Percentiles rank a stretch among this genome's conserved stretches.
Evolutionary conservation across 1,284 basidiomycete species (phyloP).

Genomic region (Schizopora paradoxa): DNA sequence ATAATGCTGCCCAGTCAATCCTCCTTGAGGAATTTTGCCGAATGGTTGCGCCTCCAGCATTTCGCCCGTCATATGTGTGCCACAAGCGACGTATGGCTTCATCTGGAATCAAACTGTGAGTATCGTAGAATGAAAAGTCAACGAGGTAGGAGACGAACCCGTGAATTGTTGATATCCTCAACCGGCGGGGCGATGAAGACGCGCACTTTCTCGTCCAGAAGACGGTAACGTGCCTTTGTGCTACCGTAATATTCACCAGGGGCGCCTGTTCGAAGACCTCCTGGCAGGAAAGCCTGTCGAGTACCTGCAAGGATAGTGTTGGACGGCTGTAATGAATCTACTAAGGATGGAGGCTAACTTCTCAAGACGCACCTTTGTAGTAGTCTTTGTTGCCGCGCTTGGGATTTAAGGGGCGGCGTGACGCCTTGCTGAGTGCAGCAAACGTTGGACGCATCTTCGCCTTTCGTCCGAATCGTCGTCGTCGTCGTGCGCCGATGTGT

Average conservation of each 20-base stretch:
- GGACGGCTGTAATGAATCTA: not conserved
- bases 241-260: slow-evolving; percentile 76
- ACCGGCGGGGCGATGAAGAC: slow-evolving; percentile 78
- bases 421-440: slow-evolving; percentile 70
- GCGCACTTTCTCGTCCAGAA: slow-evolving; percentile 78
- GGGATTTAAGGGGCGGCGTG: slow-evolving; percentile 70
- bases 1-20: slow-evolving; percentile 14
- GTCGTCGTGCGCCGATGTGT: not conserved
- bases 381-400: slow-evolving; percentile 90
- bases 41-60: slow-evolving; percentile 13
- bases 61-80: slow-evolving; percentile 9
- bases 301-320: slow-evolving; percentile 48
- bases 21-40: slow-evolving; percentile 7
- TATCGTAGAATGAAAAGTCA: not conserved
- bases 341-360: not conserved
- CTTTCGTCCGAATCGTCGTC: too few relatives aligned
- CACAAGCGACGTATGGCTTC: slow-evolving; percentile 38
- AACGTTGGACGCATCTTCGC: slow-evolving; percentile 62
- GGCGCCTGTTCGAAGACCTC: slow-evolving; percentile 81
- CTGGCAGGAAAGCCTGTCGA: slow-evolving; percentile 74
- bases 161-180: slow-evolving; percentile 54
- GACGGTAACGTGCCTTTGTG: slow-evolving; percentile 72
- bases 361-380: slow-evolving; percentile 71
- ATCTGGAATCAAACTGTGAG: slow-evolving; percentile 29
- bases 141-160: slow-evolving; percentile 41